Percentiles rank a stretch among this genome's conserved stretches.
These are phyloP conservation scores for Eremothecium cymbalariae DNA, from an alignment of 1,139 yeast genomes.

Conservation along the genomic window DNA sequence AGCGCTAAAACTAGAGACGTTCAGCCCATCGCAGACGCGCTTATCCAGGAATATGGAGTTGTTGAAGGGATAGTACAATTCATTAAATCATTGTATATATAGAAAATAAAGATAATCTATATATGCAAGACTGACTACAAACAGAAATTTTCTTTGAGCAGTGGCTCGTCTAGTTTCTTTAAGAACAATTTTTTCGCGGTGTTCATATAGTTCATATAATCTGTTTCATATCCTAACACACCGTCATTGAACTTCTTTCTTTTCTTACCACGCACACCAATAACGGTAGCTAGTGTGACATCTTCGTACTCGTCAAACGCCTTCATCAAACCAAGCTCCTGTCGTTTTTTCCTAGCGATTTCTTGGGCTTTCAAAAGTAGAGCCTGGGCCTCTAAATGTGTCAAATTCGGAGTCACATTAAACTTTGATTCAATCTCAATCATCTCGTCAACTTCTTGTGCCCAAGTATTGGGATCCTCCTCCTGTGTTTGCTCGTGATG, in stretches of 20 bases:
- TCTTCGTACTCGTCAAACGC: constrained; percentile 30
- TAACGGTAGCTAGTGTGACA: constrained; percentile 30
- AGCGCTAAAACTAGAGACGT: constrained; percentile 5
- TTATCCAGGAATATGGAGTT: constrained; percentile 17
- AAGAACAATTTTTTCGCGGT: constrained; percentile 20
- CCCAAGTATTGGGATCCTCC: constrained; percentile 4
- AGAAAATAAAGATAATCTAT: background rate
- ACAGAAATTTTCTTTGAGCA: constrained; percentile 1
- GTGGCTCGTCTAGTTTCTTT: constrained; percentile 6
- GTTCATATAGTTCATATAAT: constrained; percentile 22
- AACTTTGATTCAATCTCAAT: constrained; percentile 8
- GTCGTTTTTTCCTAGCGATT: constrained; percentile 19
- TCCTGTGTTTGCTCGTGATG: constrained; percentile 2
- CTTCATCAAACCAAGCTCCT: constrained; percentile 27
- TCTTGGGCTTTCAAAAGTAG: constrained; percentile 20
- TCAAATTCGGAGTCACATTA: constrained; percentile 10
- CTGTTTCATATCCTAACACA: constrained; percentile 31
- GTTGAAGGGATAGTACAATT: constrained; percentile 10
- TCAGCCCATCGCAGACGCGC: constrained; percentile 9
- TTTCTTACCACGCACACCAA: constrained; percentile 32
- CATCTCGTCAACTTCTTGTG: constrained; percentile 4
- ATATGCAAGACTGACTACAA: background rate
- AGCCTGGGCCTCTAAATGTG: constrained; percentile 18
- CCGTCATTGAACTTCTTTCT: constrained; percentile 29
- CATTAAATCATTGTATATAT: constrained; percentile 3